phyloP scores from a whole-genome alignment of 1,284 basidiomycete genomes.

The Trametes hirsuta region DNA sequence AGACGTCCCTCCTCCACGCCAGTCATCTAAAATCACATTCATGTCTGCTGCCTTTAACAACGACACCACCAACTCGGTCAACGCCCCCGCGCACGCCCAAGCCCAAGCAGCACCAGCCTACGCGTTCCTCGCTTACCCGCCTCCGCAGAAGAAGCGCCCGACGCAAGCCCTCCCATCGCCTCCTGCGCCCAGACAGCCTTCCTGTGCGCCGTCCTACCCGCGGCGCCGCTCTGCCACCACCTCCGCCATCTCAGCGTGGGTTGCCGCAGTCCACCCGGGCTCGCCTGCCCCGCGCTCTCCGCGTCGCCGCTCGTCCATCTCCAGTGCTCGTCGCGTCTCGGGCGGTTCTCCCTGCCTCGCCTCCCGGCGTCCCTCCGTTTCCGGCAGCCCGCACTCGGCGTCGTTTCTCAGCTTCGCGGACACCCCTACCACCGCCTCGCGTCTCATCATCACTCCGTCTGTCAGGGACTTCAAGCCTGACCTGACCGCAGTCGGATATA shows the following conservation, averaged over 20 bases:
- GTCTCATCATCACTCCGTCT: constrained; percentile 34
- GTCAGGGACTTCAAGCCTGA: constrained; percentile 50
- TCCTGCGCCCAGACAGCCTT: constrained; percentile 37
- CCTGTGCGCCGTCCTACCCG: constrained; percentile 33
- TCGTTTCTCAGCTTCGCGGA: constrained; percentile 47
- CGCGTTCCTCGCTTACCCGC: constrained; percentile 36
- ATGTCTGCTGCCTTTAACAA: constrained; percentile 25
- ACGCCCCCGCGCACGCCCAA: constrained; percentile 5
- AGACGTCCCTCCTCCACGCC: constrained; percentile 14
- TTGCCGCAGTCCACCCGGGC: constrained; percentile 64
- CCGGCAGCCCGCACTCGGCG: constrained; percentile 38
- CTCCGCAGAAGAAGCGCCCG: constrained; percentile 39
- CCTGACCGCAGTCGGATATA: constrained; percentile 63
- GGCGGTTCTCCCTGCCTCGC: constrained; percentile 24
- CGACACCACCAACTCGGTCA: constrained; percentile 6
- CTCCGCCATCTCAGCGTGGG: constrained; percentile 53
- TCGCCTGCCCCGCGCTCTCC: constrained; percentile 53
- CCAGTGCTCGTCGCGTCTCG: constrained; percentile 41
- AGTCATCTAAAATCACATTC: constrained; percentile 11
- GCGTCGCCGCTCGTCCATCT: constrained; percentile 28
- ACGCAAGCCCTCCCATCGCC: constrained; percentile 35
- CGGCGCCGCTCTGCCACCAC: constrained; percentile 39
- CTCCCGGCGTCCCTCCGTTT: constrained; percentile 42
- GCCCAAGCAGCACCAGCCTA: constrained; percentile 29
- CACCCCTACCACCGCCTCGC: constrained; percentile 38